Conservation (phyloP, 2,329 filamentous ascomycete genomes). For the Tricladium varicosporioides region DNA sequence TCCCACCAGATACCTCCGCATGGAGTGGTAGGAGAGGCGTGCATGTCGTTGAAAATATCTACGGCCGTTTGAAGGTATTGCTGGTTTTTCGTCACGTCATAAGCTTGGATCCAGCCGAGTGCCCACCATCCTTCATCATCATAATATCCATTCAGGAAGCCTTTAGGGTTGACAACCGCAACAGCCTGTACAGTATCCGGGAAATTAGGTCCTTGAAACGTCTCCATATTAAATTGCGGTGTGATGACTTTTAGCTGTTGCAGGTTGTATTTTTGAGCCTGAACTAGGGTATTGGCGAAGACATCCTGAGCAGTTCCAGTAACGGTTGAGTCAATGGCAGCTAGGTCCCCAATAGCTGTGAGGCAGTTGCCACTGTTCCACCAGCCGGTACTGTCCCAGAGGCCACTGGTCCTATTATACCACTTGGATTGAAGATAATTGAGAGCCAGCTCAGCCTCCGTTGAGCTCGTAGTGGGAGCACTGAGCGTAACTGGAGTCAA, state of each 20-base stretch:
- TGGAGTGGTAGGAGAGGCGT: constrained; percentile 46
- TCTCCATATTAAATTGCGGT: constrained; percentile 22
- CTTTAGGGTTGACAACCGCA: constrained; percentile 21
- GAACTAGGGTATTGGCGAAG: constrained; percentile 43
- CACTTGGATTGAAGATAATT: constrained; percentile 51
- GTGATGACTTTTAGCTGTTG: constrained; percentile 27
- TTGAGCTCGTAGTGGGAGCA: not conserved
- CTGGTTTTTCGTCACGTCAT: constrained; percentile 50
- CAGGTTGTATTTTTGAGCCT: constrained; percentile 28
- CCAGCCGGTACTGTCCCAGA: constrained; percentile 67
- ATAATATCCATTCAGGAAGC: constrained; percentile 54
- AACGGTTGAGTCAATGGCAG: constrained; percentile 35
- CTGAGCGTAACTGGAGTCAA: not conserved
- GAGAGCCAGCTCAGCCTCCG: constrained; percentile 34
- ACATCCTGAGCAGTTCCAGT: constrained; percentile 36
- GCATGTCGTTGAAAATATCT: constrained; percentile 57
- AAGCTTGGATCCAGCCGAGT: constrained; percentile 56
- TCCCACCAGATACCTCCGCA: constrained; percentile 56
- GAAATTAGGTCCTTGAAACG: constrained; percentile 7
- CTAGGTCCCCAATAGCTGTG: constrained; percentile 55
- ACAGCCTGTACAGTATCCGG: not conserved
- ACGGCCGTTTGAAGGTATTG: constrained; percentile 52
- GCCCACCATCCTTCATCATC: constrained; percentile 66
- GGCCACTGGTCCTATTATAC: constrained; percentile 58
- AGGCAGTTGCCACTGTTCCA: constrained; percentile 72